Conservation (phyloP, 163 green algal genomes). For the Scenedesmus sp. region DNA sequence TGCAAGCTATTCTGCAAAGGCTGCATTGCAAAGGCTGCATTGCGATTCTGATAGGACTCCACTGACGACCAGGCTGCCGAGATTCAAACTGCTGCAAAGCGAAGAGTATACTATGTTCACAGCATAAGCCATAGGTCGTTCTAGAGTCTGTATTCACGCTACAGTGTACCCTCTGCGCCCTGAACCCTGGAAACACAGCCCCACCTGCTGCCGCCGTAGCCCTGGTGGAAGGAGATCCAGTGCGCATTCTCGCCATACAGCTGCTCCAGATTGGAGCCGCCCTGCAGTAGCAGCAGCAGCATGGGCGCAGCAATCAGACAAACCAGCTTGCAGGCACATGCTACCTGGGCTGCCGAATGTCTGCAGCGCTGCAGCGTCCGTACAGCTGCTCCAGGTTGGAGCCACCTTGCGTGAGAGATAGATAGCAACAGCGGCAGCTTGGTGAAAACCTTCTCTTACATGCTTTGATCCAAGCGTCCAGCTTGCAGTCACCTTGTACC, state of each 20-base stretch:
- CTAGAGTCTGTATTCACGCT: too few relatives aligned
- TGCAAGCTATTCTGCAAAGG: too few relatives aligned
- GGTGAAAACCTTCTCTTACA: too few relatives aligned
- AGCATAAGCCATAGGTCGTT: not conserved
- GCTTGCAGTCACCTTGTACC: too few relatives aligned
- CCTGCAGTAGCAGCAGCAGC: not conserved
- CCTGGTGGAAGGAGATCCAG: conserved; percentile 2
- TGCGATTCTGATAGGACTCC: too few relatives aligned
- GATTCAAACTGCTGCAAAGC: too few relatives aligned
- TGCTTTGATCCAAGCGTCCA: too few relatives aligned
- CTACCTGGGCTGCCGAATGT: too few relatives aligned
- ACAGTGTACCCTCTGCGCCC: too few relatives aligned
- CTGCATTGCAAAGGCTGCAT: too few relatives aligned
- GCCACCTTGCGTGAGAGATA: not conserved
- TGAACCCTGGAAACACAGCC: not conserved
- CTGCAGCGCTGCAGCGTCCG: not conserved
- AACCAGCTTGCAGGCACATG: not conserved
- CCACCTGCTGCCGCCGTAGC: not conserved
- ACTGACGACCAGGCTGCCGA: too few relatives aligned
- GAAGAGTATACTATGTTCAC: too few relatives aligned
- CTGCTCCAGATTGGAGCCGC: not conserved
- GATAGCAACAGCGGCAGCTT: not conserved
- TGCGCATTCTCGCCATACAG: not conserved
- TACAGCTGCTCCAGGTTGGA: not conserved
- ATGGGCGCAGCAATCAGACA: not conserved